Conservation (phyloP, 768 basidiomycete genomes). For the Zangia roseola region DNA sequence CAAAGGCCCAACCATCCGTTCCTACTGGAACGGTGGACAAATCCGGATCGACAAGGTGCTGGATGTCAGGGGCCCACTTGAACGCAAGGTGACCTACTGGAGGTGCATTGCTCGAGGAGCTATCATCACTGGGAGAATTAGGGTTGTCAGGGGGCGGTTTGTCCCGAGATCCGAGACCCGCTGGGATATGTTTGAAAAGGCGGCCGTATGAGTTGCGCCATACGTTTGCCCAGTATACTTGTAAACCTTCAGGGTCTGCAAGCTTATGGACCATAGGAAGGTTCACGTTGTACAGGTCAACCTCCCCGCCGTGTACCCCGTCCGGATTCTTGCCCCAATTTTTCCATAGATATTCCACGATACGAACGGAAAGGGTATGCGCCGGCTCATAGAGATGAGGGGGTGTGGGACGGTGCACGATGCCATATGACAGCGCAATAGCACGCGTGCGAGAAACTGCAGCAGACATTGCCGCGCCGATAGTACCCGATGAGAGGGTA, state of each 20-base stretch:
- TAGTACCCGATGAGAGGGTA: constrained; percentile 85
- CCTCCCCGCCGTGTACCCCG: constrained; percentile 58
- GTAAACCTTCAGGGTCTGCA: constrained; percentile 56
- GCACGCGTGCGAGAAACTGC: constrained; percentile 68
- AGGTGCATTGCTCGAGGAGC: background rate
- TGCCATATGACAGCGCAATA: constrained; percentile 89
- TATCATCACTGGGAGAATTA: constrained; percentile 33
- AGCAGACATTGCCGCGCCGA: constrained; percentile 87
- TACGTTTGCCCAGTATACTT: constrained; percentile 76
- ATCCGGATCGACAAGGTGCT: constrained; percentile 61
- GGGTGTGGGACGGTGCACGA: constrained; percentile 68
- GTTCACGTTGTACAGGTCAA: constrained; percentile 86
- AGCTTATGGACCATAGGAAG: constrained; percentile 76
- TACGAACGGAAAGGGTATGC: constrained; percentile 60
- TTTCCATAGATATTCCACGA: constrained; percentile 73
- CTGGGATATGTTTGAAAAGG: constrained; percentile 59
- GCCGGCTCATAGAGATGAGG: constrained; percentile 62
- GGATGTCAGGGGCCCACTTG: constrained; percentile 74
- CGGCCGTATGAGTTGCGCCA: constrained; percentile 86
- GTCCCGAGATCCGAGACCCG: constrained; percentile 16
- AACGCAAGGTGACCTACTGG: constrained; percentile 52
- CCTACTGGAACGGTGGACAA: constrained; percentile 64
- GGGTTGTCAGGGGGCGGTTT: constrained; percentile 41
- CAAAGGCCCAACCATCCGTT: constrained; percentile 80
- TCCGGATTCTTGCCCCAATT: constrained; percentile 78